Base-by-base conservation (phyloP, 2,329 filamentous ascomycete genomes). In the Aspergillus nomiae region DNA sequence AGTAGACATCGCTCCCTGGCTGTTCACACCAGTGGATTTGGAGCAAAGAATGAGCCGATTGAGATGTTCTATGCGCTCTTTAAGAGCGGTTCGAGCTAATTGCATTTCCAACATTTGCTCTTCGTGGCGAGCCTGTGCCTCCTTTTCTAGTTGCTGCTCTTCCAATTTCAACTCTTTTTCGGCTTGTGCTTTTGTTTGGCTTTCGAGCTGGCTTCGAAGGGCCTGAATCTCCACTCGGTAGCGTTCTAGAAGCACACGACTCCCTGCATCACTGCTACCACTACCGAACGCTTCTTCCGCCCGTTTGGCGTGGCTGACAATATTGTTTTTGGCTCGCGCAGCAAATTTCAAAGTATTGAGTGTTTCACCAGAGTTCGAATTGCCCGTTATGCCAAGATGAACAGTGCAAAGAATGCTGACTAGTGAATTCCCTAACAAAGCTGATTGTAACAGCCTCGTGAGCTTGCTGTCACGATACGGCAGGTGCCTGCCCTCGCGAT, bases 41-140 rank as follows among this genome's bases (percentile, higher is more conserved):
- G 94, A 98, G 76, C 92, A 96, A 63, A 99, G 82, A 67, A 99
- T 98, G 56, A 99, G 83, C 55, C 94, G 89, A 78, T 98, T 99
- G 54, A 99, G 84, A 77, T 99, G 95, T 75, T 97, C 94, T 71
- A 99, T 99, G 34, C 95, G 90, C 81, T 99, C 95, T 77, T 98
- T 99, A 60, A 99, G 82, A 0, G 95, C 95, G 0, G 95, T 99
- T 48, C 95, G 89, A 36, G 95, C 95, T 54, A 99, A 86, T 76
- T 99, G 95, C 92, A 99, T 98, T 78, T 99, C 95, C 60, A 99
- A 84, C 86, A 99, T 94, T 77, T 99, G 95, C 80, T 98, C 95
- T 74, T 97, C 94, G 70, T 97, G 95, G 45, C 93, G 88, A 69
- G 92, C 87, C 69, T 93, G 89, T 9, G 91, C 91, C 78, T 97